phyloP scores from a whole-genome alignment of 345 rosid species.

The Pseudoturritis turrita region DNA sequence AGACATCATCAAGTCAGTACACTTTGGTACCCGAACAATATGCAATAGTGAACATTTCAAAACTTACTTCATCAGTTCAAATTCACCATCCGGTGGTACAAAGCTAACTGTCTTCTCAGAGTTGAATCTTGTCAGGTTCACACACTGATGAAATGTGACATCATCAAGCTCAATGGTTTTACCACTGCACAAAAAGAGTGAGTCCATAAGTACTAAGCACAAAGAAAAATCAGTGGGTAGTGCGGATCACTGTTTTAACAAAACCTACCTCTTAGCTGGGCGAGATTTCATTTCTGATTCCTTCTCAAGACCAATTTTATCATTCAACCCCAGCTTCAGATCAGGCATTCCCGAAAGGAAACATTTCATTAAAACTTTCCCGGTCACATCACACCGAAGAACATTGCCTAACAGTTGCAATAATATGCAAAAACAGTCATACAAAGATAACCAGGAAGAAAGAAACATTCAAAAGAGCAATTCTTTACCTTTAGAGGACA shows the following conservation, averaged over 20 bases:
- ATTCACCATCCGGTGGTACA: slow-evolving; percentile 99
- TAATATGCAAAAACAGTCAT: slow-evolving; percentile 16
- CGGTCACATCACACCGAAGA: slow-evolving; percentile 95
- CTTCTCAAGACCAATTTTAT: slow-evolving; percentile 98
- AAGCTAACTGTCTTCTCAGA: slow-evolving; percentile 98
- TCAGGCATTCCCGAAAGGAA: slow-evolving; percentile 99
- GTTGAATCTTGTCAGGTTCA: slow-evolving; percentile 95
- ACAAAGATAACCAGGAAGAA: background rate
- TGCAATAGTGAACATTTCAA: background rate
- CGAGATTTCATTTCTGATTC: slow-evolving; percentile 96
- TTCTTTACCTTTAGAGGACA: slow-evolving; percentile 89
- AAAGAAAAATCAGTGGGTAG: background rate
- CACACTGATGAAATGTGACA: slow-evolving; percentile 98
- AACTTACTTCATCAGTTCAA: slow-evolving; percentile 98
- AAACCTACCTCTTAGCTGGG: slow-evolving; percentile 82
- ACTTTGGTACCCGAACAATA: background rate
- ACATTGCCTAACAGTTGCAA: slow-evolving; percentile 62
- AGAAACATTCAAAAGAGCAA: background rate
- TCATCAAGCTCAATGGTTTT: slow-evolving; percentile 98
- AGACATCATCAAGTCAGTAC: slow-evolving; percentile 2
- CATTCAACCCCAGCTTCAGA: slow-evolving; percentile 96
- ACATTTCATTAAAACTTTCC: slow-evolving; percentile 97
- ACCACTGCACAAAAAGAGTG: slow-evolving; percentile 52
- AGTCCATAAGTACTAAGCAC: background rate
- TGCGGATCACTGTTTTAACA: background rate